phyloP scores from a whole-genome alignment of 306 rosid species.

The Crataegus laevigata region DNA sequence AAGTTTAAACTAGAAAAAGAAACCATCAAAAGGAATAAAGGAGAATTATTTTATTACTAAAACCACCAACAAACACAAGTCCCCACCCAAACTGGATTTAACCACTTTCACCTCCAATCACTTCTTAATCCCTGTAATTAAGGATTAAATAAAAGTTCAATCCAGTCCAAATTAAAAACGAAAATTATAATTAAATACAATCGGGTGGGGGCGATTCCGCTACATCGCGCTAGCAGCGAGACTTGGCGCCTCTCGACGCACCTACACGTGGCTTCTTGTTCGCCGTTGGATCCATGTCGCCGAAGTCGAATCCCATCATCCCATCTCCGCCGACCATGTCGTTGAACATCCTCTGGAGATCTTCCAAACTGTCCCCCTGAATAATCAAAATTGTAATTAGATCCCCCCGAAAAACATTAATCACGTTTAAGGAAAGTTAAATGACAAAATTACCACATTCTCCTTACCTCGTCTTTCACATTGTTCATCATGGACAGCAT shows the following conservation, averaged over 20 bases:
- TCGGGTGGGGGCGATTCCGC: neutral
- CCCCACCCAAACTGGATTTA: neutral
- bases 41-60: neutral
- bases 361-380: constrained; percentile 83
- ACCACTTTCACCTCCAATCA: neutral
- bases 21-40: neutral
- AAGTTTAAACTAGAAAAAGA: neutral
- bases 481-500: constrained; percentile 90
- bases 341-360: constrained; percentile 71
- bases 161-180: neutral
- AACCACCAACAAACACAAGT: neutral
- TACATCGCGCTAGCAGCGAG: constrained; percentile 36
- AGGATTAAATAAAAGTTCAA: neutral
- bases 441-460: neutral
- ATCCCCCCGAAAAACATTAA: neutral
- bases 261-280: constrained; percentile 46
- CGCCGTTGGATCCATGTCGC: constrained; percentile 31
- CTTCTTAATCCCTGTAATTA: neutral
- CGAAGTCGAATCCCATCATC: constrained; percentile 22
- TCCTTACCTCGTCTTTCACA: constrained; percentile 73
- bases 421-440: neutral
- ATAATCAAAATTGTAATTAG: neutral
- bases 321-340: constrained; percentile 82
- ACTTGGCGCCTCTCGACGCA: constrained; percentile 34
- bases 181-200: neutral